Evolutionary conservation across 495 filamentous ascomycete genomes (phyloP).

Genomic region (Aspergillus ostianus): DNA sequence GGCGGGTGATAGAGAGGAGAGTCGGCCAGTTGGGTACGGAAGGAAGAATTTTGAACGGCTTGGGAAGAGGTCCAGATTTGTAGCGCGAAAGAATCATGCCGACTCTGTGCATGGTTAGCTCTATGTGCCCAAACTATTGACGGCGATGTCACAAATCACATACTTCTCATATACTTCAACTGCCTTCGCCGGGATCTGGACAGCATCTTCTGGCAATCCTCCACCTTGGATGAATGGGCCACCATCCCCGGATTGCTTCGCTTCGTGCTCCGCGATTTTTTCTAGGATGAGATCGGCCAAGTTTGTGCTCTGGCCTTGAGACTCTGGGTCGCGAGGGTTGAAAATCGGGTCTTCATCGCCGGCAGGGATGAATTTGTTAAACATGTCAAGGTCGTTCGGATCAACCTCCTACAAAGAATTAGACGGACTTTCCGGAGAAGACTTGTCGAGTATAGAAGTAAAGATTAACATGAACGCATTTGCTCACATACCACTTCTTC

Average conservation of each 20-base stretch:
- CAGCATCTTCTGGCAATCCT: conserved; percentile 68
- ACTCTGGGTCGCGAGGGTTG: conserved; percentile 43
- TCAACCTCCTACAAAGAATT: conserved; percentile 64
- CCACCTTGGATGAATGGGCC: conserved; percentile 44
- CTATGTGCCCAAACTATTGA: neutral
- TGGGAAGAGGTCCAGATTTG: conserved; percentile 91
- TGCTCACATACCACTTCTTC: conserved; percentile 61
- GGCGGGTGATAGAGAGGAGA: conserved; percentile 76
- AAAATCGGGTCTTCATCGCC: conserved; percentile 51
- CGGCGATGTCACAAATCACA: conserved; percentile 17
- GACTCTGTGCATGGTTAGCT: conserved; percentile 53
- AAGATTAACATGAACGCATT: neutral
- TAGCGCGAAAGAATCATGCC: conserved; percentile 87
- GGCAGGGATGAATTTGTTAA: conserved; percentile 79
- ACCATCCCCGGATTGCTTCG: conserved; percentile 50
- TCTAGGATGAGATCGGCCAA: conserved; percentile 88
- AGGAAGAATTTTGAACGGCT: conserved; percentile 96
- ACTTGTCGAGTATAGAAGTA: conserved; percentile 3
- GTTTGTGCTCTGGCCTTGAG: conserved; percentile 62
- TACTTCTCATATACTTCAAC: conserved; percentile 92
- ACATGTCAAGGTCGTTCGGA: conserved; percentile 84
- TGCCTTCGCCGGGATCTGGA: conserved; percentile 84
- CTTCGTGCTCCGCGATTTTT: conserved; percentile 92
- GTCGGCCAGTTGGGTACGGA: conserved; percentile 87
- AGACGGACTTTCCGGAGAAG: conserved; percentile 9